phyloP scores from a whole-genome alignment of 2,329 filamentous ascomycete genomes.

The Phoma sp. region DNA sequence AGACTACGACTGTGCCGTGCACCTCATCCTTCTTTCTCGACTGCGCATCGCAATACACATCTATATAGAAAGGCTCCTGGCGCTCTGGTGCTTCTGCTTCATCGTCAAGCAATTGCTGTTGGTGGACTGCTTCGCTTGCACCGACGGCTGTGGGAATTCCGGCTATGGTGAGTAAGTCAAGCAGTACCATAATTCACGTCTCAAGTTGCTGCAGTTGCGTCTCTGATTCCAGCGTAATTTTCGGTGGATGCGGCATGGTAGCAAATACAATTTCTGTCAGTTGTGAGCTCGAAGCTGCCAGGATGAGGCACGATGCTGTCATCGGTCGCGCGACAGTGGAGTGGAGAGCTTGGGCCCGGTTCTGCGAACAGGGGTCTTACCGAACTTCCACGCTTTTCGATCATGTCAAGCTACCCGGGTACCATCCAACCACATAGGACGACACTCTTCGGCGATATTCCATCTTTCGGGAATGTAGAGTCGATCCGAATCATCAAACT shows the following conservation, averaged over 20 bases:
- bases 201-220: not conserved
- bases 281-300: slow-evolving; percentile 19
- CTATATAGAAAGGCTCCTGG: slow-evolving; percentile 59
- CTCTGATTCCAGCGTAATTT: not conserved
- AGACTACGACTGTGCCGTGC: slow-evolving; percentile 52
- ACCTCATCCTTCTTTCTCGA: slow-evolving; percentile 49
- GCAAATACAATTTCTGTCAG: slow-evolving; percentile 14
- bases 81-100: slow-evolving; percentile 56
- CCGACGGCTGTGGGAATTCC: slow-evolving; percentile 57
- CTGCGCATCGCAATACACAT: slow-evolving; percentile 52
- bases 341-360: slow-evolving; percentile 4
- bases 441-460: not conserved
- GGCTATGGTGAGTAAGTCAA: slow-evolving; percentile 46
- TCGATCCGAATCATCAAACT: no score
- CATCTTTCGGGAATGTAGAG: no score
- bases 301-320: slow-evolving; percentile 34
- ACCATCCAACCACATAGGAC: not conserved
- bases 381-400: not conserved
- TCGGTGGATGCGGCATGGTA: slow-evolving; percentile 6
- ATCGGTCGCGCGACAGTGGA: slow-evolving; percentile 25
- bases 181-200: slow-evolving; percentile 15
- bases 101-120: slow-evolving; percentile 56
- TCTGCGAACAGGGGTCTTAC: not conserved
- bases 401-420: not conserved
- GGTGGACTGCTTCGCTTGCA: slow-evolving; percentile 57